A percentile compares a stretch with the other conserved stretches of the same genome.
phyloP scores from a whole-genome alignment of 106 monocot species.

The Dioscorea zingiberensis region DNA sequence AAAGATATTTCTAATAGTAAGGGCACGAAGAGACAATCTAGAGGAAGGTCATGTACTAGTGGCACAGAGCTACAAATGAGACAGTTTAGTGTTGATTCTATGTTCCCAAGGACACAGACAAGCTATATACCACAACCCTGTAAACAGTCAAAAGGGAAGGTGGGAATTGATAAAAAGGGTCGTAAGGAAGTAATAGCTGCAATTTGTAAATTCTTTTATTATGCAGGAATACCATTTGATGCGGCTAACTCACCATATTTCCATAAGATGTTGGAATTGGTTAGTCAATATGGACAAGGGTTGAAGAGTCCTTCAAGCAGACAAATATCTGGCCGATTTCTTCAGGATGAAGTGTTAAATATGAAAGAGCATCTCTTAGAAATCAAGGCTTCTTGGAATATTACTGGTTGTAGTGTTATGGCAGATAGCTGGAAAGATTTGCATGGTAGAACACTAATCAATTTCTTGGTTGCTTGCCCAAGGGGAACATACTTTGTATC shows the following conservation, averaged over 20 bases:
- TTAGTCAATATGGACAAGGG: slow-evolving; percentile 38
- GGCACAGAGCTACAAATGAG: slow-evolving; percentile 14
- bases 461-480: slow-evolving; percentile 51
- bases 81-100: slow-evolving; percentile 14
- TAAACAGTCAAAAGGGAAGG: slow-evolving; percentile 20
- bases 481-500: slow-evolving; percentile 39
- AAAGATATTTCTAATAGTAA: slow-evolving; percentile 14
- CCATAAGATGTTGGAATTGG: slow-evolving; percentile 51
- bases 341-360: slow-evolving; percentile 38
- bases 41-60: slow-evolving; percentile 12
- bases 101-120: slow-evolving; percentile 17
- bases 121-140: background rate
- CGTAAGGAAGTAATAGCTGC: slow-evolving; percentile 42
- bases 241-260: slow-evolving; percentile 49
- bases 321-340: slow-evolving; percentile 34
- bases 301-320: slow-evolving; percentile 19
- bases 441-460: slow-evolving; percentile 33
- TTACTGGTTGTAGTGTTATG: slow-evolving; percentile 46
- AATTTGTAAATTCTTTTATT: slow-evolving; percentile 58
- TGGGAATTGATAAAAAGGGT: slow-evolving; percentile 16
- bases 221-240: slow-evolving; percentile 41
- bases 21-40: slow-evolving; percentile 19
- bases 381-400: slow-evolving; percentile 42
- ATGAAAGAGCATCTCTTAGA: slow-evolving; percentile 30
- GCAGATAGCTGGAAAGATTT: slow-evolving; percentile 44